Evolutionary conservation across 192 early-diverging fungal species (phyloP).

Genomic region (Umbelopsis vinacea): DNA sequence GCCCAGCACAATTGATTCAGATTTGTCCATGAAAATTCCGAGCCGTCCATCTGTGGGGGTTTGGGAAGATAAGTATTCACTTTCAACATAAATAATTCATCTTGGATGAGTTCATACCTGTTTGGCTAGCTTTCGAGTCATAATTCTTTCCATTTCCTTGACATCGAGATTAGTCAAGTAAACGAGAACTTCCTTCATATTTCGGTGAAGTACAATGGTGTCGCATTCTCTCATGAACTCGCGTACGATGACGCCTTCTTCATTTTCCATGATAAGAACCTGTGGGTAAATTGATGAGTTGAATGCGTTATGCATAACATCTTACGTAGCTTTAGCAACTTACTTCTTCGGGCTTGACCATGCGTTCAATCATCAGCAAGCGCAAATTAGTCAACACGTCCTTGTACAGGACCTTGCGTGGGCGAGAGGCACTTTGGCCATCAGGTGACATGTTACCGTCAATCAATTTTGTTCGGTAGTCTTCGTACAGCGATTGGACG

Average conservation of each 20-base stretch:
- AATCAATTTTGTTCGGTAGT: conserved; percentile 45
- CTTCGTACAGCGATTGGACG: conserved; percentile 46
- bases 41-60: conserved; percentile 80
- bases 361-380: conserved; percentile 96
- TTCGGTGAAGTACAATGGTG: conserved; percentile 96
- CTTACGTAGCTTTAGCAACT: neutral
- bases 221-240: conserved; percentile 97
- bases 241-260: conserved; percentile 98
- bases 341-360: conserved; percentile 99
- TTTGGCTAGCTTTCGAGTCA: conserved; percentile 88
- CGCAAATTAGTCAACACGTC: conserved; percentile 85
- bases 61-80: neutral
- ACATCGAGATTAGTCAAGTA: conserved; percentile 98
- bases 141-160: conserved; percentile 92
- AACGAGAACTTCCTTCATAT: conserved; percentile 95
- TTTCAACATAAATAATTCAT: conserved; percentile 10
- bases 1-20: conserved; percentile 99
- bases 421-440: conserved; percentile 36
- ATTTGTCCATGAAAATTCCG: conserved; percentile 98
- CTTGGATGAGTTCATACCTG: conserved; percentile 60
- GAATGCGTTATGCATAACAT: too few species aligned
- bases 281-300: conserved; percentile 13
- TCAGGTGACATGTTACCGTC: neutral
- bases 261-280: conserved; percentile 98
- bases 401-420: conserved; percentile 82